A percentile compares a stretch with the other conserved stretches of the same genome.
Evolutionary conservation across 2,329 filamentous ascomycete species (phyloP).

Genomic region (Aureobasidium sp.): DNA sequence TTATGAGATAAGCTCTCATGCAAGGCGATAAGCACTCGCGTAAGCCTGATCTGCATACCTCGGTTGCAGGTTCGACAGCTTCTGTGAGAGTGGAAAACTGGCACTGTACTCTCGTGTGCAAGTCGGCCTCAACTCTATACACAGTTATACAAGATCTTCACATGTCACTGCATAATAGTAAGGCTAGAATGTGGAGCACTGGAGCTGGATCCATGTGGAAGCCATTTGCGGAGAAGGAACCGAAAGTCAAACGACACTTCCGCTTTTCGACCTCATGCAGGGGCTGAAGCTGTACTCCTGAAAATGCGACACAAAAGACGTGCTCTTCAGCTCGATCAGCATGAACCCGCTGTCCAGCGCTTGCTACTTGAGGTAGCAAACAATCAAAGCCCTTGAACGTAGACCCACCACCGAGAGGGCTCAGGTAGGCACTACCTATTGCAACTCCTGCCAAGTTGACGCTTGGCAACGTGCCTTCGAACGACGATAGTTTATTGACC

Average conservation of each 20-base stretch:
- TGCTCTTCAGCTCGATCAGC: not conserved
- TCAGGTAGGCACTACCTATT: not conserved
- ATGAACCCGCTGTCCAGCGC: not conserved
- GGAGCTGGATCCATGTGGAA: not conserved
- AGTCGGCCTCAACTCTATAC: not conserved
- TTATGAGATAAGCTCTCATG: not conserved
- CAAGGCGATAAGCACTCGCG: constrained; percentile 3
- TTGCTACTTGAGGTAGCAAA: not conserved
- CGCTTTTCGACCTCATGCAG: not conserved
- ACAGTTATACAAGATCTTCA: not conserved
- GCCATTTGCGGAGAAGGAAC: not conserved
- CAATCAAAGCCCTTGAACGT: not conserved
- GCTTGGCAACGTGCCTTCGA: constrained; percentile 6
- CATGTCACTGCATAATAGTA: not conserved
- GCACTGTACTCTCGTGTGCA: not conserved
- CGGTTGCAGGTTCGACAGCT: not conserved
- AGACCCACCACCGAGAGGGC: not conserved
- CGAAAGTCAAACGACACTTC: constrained; percentile 7
- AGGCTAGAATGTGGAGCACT: not conserved
- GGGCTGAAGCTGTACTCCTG: not conserved
- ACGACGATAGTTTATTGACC: not conserved
- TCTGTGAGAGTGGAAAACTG: not conserved
- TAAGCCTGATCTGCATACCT: not conserved
- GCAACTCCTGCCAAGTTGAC: constrained; percentile 3
- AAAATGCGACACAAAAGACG: not conserved